Evolutionary conservation across 805 yeast genomes (phyloP).

Genomic region (Myxozyma neotropica): DNA sequence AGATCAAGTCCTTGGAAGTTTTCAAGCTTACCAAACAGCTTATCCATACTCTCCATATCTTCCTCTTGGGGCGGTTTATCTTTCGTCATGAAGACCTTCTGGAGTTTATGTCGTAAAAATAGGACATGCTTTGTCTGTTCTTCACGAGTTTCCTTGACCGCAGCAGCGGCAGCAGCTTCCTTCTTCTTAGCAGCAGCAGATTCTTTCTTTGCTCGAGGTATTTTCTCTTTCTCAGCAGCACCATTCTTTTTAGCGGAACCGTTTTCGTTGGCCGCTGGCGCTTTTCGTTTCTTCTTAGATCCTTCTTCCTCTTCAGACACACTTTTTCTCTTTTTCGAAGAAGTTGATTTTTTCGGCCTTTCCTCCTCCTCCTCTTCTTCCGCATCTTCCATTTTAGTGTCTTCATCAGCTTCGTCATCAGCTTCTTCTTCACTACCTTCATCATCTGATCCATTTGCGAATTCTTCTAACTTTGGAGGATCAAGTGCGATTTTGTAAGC

Average conservation of each 20-base stretch:
- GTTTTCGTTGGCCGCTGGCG: conserved; percentile 5
- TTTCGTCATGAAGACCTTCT: conserved; percentile 39
- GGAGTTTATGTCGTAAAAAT: conserved; percentile 41
- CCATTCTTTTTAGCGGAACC: conserved; percentile 12
- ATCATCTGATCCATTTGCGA: conserved; percentile 40
- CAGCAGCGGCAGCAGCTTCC: conserved; percentile 18
- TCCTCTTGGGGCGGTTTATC: conserved; percentile 36
- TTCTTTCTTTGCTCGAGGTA: conserved; percentile 26
- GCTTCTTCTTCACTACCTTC: conserved; percentile 42
- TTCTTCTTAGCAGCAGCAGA: conserved; percentile 19
- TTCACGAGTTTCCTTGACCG: conserved; percentile 15
- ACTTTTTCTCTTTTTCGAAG: conserved; percentile 14
- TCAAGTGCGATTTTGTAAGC: conserved; percentile 61
- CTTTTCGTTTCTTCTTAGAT: conserved; percentile 12
- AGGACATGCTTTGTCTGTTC: conserved; percentile 36
- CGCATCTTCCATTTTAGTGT: conserved; percentile 19
- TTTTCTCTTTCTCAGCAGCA: conserved; percentile 1
- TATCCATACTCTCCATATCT: conserved; percentile 39
- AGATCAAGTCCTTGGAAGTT: conserved; percentile 38
- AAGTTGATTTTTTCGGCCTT: conserved; percentile 10
- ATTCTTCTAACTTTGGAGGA: conserved; percentile 53
- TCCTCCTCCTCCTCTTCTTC: conserved; percentile 38
- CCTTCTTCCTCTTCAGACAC: conserved; percentile 6
- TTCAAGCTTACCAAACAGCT: conserved; percentile 39
- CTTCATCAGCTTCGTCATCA: conserved; percentile 35